Base-by-base conservation (phyloP, 345 rosid species). In the Durio zibethinus region DNA sequence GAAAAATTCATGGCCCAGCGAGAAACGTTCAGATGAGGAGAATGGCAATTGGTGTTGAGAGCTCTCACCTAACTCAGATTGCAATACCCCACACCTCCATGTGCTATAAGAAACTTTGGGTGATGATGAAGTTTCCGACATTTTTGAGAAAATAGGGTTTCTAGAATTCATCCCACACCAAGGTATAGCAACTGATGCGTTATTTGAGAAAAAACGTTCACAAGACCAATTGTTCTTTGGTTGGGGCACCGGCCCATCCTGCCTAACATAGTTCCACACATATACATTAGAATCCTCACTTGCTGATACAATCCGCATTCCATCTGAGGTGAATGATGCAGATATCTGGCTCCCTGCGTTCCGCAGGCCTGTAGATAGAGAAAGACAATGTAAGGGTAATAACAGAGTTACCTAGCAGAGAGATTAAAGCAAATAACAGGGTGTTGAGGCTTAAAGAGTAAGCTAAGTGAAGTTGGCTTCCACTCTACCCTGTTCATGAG, bases 241-340 rank as follows among this genome's bases (percentile, higher is more conserved):
- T 27, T 21, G 81, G 62, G 75, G 71, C 36, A 62, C 71, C 7
- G 82, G 56, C 35, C 73, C 76, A 27, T 76, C 79, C 78, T 63
- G 85, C 65, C 36, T 76, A 45, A 20, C 29, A 52, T 73, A 56
- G 73, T 85, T 84, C 90, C 90, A 87, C 31, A 85, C 15, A 36
- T 85, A 79, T 31, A 85, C 76, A 67, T 77, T 80, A 35, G 88
- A 87, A 79, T 83, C 86, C 75, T 84, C 87, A 52, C 87, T 80
- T 9, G 87, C 88, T 25, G 87, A 83, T 73, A 87, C 73, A 78
- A 84, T 78, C 45, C 78, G 83, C 68, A 15, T 85, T 60, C 88
- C 88, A 76, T 83, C 84, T 56, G 81, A 79, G 20, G 90, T 77
- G 68, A 61, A 84, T 5, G 82, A 80, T 43, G 88, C 87, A 72